Evolutionary conservation across 495 filamentous ascomycete genomes (phyloP).

Genomic region (Letharia lupina): DNA sequence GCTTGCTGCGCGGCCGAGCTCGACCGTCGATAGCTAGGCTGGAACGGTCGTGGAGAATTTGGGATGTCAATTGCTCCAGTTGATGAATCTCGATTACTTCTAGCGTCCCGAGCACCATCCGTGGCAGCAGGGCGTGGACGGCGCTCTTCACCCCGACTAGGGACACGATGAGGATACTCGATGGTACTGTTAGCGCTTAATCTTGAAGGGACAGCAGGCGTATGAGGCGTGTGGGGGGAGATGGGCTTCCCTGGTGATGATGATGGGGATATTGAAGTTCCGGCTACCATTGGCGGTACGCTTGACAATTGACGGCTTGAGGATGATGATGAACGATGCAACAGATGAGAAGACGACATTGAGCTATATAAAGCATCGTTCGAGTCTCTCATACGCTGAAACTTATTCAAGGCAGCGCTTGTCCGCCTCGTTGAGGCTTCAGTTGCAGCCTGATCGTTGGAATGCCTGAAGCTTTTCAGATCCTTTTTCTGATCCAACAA

Average conservation of each 20-base stretch:
- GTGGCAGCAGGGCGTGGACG: slow-evolving; percentile 10
- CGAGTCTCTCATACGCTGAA: slow-evolving; percentile 76
- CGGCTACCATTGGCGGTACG: slow-evolving; percentile 74
- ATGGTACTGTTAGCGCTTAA: slow-evolving; percentile 79
- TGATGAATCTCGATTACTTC: slow-evolving; percentile 32
- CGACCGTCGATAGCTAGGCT: slow-evolving; percentile 55
- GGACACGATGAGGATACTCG: slow-evolving; percentile 49
- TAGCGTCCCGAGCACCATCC: neutral
- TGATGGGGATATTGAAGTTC: slow-evolving; percentile 71
- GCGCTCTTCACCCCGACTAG: slow-evolving; percentile 24
- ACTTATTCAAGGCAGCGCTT: slow-evolving; percentile 63
- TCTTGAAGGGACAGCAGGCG: slow-evolving; percentile 85
- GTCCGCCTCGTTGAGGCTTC: slow-evolving; percentile 55
- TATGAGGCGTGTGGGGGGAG: slow-evolving; percentile 90
- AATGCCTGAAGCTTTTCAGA: slow-evolving; percentile 56
- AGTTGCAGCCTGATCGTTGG: slow-evolving; percentile 40
- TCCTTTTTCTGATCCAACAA: slow-evolving; percentile 74
- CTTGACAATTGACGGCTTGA: slow-evolving; percentile 78
- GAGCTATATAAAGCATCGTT: slow-evolving; percentile 80
- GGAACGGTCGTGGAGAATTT: slow-evolving; percentile 58
- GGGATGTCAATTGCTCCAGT: slow-evolving; percentile 78
- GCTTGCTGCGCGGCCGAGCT: slow-evolving; percentile 73
- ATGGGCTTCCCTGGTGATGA: slow-evolving; percentile 88
- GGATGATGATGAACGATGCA: slow-evolving; percentile 73
- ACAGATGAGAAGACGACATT: slow-evolving; percentile 72